phyloP scores from a whole-genome alignment of 257 asterid genomes.

The Solanum ossicruentum region DNA sequence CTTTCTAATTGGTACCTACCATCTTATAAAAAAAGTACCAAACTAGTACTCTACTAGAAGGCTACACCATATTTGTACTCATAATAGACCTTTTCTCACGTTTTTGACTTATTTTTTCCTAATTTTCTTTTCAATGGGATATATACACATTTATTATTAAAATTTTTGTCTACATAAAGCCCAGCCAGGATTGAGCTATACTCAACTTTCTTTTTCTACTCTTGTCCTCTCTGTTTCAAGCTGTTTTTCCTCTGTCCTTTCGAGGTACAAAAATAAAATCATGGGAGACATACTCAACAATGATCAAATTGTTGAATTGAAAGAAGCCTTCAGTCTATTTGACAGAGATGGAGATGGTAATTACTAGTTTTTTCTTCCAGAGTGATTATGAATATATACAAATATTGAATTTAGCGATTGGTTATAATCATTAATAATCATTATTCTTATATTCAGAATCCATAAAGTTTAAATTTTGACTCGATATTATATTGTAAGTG shows the following conservation, averaged over 20 bases:
- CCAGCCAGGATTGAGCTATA: constrained; percentile 32
- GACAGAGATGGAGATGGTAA: constrained; percentile 46
- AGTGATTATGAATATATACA: too few species aligned
- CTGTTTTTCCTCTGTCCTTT: background rate
- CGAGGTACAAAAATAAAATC: background rate
- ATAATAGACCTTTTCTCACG: background rate
- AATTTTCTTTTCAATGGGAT: background rate
- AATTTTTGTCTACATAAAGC: constrained; percentile 24
- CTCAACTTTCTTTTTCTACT: constrained; percentile 12
- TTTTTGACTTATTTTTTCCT: background rate
- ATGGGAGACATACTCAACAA: constrained; percentile 24
- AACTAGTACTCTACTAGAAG: background rate
- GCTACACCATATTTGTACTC: background rate
- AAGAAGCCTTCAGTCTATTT: constrained; percentile 40
- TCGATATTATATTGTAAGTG: background rate
- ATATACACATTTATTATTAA: background rate
- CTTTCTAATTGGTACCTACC: background rate
- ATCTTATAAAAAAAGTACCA: background rate
- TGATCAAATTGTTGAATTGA: constrained; percentile 34
- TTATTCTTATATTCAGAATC: too few species aligned
- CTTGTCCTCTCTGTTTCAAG: constrained; percentile 4
- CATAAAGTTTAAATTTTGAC: background rate
- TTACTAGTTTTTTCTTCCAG: background rate
- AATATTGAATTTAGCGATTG: too few species aligned
- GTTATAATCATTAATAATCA: too few species aligned